These are phyloP conservation scores for Stipa capillata DNA, from an alignment of 176 grass and related monocot genomes.

Conservation along the genomic window DNA sequence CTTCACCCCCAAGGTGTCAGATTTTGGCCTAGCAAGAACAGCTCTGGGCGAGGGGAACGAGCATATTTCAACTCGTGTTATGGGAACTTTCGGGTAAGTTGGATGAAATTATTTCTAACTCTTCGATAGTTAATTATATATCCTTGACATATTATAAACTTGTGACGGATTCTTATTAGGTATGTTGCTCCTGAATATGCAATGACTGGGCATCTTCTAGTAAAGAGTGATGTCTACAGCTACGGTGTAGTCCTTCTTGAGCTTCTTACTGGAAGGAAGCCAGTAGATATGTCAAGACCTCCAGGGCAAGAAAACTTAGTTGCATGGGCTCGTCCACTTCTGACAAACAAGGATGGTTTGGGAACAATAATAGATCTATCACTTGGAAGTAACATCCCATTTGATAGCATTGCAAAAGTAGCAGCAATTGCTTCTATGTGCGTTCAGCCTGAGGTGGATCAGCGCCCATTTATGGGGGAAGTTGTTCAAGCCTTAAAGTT, in stretches of 20 bases:
- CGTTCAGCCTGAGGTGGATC: slow-evolving; percentile 95
- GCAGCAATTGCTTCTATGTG: slow-evolving; percentile 99
- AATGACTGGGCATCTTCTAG: slow-evolving; percentile 97
- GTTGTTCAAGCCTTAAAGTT: slow-evolving; percentile 92
- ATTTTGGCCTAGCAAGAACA: slow-evolving; percentile 82
- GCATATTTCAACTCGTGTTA: slow-evolving; percentile 93
- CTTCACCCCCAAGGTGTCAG: slow-evolving; percentile 90
- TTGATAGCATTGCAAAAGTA: slow-evolving; percentile 74
- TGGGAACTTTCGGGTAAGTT: slow-evolving; percentile 98
- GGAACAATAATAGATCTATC: slow-evolving; percentile 71
- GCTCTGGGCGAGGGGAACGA: slow-evolving; percentile 75
- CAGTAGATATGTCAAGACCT: slow-evolving; percentile 84
- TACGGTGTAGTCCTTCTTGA: slow-evolving; percentile 97
- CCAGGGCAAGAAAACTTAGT: slow-evolving; percentile 95
- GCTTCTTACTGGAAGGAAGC: slow-evolving; percentile 88
- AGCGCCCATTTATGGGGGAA: slow-evolving; percentile 95
- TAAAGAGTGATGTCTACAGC: slow-evolving; percentile 99
- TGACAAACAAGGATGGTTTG: slow-evolving; percentile 64
- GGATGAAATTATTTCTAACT: slow-evolving; percentile 12
- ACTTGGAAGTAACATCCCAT: slow-evolving; percentile 47
- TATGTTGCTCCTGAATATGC: slow-evolving; percentile 99
- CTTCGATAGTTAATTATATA: background rate
- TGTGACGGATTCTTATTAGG: slow-evolving; percentile 24
- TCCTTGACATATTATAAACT: slow-evolving; percentile 1
- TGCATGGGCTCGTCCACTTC: slow-evolving; percentile 76